Evolutionary conservation across 1,284 basidiomycete species (phyloP).

Genomic region (Ceratobasidium sp.): DNA sequence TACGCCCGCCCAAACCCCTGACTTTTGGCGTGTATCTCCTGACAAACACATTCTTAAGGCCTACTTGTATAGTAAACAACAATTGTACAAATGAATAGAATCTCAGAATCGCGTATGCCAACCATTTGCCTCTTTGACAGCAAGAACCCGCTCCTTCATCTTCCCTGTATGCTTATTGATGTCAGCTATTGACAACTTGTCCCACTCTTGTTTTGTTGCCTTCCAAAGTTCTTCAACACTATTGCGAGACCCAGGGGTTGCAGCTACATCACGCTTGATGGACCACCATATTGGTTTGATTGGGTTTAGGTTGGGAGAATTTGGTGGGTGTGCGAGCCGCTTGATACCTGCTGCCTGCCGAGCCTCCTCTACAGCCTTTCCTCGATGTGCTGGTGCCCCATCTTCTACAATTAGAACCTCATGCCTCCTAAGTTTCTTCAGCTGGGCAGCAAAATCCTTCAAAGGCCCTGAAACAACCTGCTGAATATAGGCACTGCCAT

Average conservation of each 20-base stretch:
- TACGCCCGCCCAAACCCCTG: too few species aligned
- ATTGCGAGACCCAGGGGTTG: background rate
- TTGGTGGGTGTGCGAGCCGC: background rate
- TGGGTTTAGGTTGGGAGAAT: conserved; percentile 14
- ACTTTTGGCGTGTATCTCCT: too few species aligned
- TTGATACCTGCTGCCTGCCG: background rate
- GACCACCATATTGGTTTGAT: background rate
- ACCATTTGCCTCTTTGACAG: background rate
- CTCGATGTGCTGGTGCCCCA: background rate
- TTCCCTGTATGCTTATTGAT: background rate
- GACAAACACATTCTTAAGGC: too few species aligned
- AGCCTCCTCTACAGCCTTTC: background rate
- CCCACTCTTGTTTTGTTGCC: background rate
- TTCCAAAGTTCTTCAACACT: background rate
- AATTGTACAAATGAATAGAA: too few species aligned
- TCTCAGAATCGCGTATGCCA: background rate
- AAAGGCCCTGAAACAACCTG: conserved; percentile 12
- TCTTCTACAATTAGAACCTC: conserved; percentile 4
- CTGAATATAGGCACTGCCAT: background rate
- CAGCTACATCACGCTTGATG: background rate
- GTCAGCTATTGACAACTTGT: background rate
- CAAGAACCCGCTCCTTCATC: background rate
- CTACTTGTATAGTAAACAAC: too few species aligned
- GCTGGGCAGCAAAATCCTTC: background rate
- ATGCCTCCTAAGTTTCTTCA: background rate